Conservation (phyloP, 2,329 filamentous ascomycete genomes). For the Arthroderma uncinatum region DNA sequence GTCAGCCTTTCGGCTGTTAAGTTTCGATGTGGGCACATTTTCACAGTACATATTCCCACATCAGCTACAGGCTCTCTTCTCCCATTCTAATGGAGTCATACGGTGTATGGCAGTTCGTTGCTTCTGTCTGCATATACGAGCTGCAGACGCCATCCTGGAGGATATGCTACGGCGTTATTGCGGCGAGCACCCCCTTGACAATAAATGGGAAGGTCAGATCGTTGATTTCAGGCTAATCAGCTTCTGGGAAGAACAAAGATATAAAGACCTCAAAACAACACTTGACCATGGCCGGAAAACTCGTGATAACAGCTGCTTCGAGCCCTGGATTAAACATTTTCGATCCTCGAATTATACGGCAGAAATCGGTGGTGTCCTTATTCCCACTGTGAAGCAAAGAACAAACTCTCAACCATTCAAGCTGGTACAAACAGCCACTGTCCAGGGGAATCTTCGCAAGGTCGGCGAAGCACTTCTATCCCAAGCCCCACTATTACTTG, state of each 20-base stretch:
- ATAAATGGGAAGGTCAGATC: slow-evolving; percentile 60
- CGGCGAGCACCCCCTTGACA: slow-evolving; percentile 51
- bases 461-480: slow-evolving; percentile 58
- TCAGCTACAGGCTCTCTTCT: slow-evolving; percentile 58
- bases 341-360: slow-evolving; percentile 47
- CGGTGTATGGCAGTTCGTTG: slow-evolving; percentile 73
- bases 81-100: slow-evolving; percentile 46
- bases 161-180: slow-evolving; percentile 57
- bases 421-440: slow-evolving; percentile 62
- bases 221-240: slow-evolving; percentile 70
- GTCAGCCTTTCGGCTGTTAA: slow-evolving; percentile 66
- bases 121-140: slow-evolving; percentile 66
- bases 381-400: slow-evolving; percentile 44
- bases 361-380: slow-evolving; percentile 54
- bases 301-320: slow-evolving; percentile 17
- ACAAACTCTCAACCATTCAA: slow-evolving; percentile 40
- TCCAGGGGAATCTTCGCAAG: slow-evolving; percentile 56
- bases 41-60: slow-evolving; percentile 52
- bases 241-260: slow-evolving; percentile 52
- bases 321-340: slow-evolving; percentile 22
- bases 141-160: slow-evolving; percentile 68
- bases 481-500: slow-evolving; percentile 62
- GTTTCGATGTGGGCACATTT: slow-evolving; percentile 61
- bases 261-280: slow-evolving; percentile 34
- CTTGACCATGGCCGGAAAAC: slow-evolving; percentile 19